Conservation (phyloP, 805 yeast genomes). For the Saccharomyces mikatae region DNA sequence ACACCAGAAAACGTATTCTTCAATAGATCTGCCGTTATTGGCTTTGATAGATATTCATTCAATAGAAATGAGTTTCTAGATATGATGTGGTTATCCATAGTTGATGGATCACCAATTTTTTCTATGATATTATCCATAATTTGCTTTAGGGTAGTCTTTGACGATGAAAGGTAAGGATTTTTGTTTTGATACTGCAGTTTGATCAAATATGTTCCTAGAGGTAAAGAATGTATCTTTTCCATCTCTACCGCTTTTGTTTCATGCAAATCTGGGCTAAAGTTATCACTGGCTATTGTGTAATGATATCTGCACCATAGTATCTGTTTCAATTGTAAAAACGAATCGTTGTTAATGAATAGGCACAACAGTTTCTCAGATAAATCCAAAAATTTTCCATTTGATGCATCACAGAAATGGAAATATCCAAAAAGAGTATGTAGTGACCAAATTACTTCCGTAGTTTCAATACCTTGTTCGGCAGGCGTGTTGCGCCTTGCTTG, state of each 20-base stretch:
- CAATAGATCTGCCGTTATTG: slow-evolving; percentile 39
- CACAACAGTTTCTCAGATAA: slow-evolving; percentile 50
- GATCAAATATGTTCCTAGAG: slow-evolving; percentile 29
- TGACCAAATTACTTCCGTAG: slow-evolving; percentile 37
- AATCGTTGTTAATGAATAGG: slow-evolving; percentile 34
- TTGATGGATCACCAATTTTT: slow-evolving; percentile 57
- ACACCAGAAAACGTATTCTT: slow-evolving; percentile 48
- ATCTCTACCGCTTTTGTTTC: slow-evolving; percentile 37
- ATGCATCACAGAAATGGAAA: slow-evolving; percentile 58
- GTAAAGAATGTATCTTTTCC: slow-evolving; percentile 25
- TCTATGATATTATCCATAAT: slow-evolving; percentile 66
- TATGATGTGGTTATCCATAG: slow-evolving; percentile 36
- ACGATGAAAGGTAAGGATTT: slow-evolving; percentile 50
- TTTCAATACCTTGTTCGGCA: slow-evolving; percentile 2
- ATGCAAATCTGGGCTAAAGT: slow-evolving; percentile 62
- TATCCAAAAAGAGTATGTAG: slow-evolving; percentile 70
- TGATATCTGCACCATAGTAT: slow-evolving; percentile 74
- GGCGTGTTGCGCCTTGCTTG: background rate
- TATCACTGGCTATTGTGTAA: slow-evolving; percentile 49
- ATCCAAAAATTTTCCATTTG: slow-evolving; percentile 53
- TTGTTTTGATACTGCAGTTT: slow-evolving; percentile 37
- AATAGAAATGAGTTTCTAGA: slow-evolving; percentile 40
- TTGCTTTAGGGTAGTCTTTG: slow-evolving; percentile 57
- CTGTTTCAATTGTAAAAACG: slow-evolving; percentile 69
- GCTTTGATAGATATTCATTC: slow-evolving; percentile 40